These are phyloP conservation scores for Spathaspora passalidarum DNA, from an alignment of 805 yeast species.

Conservation along the genomic window DNA sequence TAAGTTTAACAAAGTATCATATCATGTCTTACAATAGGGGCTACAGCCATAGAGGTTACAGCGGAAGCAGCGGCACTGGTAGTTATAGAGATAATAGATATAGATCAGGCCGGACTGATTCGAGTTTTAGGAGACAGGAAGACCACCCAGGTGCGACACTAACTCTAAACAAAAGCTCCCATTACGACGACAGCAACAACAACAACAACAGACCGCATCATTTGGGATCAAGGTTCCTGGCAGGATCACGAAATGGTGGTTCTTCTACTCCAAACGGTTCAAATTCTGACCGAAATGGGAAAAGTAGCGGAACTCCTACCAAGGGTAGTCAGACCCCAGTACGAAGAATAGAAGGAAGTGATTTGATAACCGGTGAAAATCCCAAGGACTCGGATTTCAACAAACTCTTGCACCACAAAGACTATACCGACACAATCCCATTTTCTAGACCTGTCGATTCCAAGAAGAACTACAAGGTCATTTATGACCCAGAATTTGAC, in stretches of 20 bases:
- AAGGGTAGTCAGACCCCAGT: not conserved
- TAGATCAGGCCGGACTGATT: not conserved
- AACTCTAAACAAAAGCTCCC: not conserved
- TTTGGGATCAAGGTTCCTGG: not conserved
- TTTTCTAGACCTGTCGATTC: constrained; percentile 12
- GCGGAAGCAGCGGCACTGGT: not conserved
- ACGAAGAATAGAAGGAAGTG: constrained; percentile 23
- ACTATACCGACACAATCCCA: constrained; percentile 11
- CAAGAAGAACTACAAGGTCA: constrained; percentile 38
- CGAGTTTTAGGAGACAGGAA: not conserved
- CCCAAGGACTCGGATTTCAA: constrained; percentile 26
- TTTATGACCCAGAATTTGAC: constrained; percentile 49
- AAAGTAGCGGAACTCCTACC: not conserved
- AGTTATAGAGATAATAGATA: constrained; percentile 4
- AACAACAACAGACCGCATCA: constrained; percentile 1
- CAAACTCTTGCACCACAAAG: constrained; percentile 28
- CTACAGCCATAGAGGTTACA: constrained; percentile 6
- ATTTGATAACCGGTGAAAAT: constrained; percentile 31
- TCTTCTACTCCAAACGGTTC: not conserved
- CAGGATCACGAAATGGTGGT: not conserved
- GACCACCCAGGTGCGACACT: not conserved
- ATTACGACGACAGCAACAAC: not conserved
- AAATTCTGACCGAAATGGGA: not conserved
- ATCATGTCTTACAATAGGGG: constrained; percentile 4
- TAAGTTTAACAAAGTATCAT: not conserved